Evolutionary conservation across 129 eudicot species (phyloP).

Genomic region (Daucus carota): DNA sequence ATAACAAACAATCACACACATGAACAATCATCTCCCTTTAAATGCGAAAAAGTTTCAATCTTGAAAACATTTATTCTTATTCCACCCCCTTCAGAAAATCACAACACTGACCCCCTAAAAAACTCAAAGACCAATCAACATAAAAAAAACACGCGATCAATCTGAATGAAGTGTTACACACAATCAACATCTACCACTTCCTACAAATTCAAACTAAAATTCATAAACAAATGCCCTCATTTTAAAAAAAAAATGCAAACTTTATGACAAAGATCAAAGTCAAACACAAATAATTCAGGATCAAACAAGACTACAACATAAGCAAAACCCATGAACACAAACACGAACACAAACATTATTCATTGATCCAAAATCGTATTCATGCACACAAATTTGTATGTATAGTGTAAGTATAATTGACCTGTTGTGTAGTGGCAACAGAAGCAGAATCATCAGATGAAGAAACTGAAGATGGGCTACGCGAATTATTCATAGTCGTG

Average conservation of each 20-base stretch:
- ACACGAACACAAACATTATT: neutral
- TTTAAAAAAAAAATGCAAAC: neutral
- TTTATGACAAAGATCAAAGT: neutral
- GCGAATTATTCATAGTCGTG: slow-evolving; percentile 47
- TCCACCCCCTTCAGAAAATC: neutral
- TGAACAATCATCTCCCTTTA: neutral
- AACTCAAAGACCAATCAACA: neutral
- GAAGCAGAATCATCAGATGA: slow-evolving; percentile 49
- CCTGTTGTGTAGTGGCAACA: slow-evolving; percentile 58
- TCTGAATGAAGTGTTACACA: neutral
- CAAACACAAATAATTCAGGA: neutral
- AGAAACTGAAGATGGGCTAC: slow-evolving; percentile 35
- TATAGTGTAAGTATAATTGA: neutral
- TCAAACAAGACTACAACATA: neutral
- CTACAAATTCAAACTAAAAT: neutral
- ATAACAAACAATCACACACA: neutral
- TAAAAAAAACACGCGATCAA: neutral
- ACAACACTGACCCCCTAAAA: neutral
- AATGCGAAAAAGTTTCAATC: neutral
- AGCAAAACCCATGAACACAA: neutral
- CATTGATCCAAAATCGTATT: neutral
- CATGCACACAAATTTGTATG: neutral
- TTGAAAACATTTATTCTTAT: neutral
- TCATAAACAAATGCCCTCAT: neutral
- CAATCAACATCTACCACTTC: neutral